A percentile compares a stretch with the other conserved stretches of the same genome.
Conservation (phyloP, 106 monocot genomes). For the Dactylorhiza incarnata region DNA sequence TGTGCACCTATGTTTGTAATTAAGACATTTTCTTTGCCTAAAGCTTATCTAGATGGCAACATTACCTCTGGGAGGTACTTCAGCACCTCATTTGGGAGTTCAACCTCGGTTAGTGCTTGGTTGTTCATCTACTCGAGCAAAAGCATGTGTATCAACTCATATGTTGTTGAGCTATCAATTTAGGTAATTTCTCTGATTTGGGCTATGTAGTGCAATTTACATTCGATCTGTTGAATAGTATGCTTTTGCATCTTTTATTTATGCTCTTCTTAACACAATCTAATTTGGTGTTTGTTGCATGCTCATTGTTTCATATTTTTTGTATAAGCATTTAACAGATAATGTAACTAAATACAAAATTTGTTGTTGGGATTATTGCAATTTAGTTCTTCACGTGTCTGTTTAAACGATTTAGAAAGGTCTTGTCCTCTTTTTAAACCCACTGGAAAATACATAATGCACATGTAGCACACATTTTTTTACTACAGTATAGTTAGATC, state of each 20-base stretch:
- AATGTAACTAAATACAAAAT: neutral
- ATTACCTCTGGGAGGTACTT: slow-evolving; percentile 1
- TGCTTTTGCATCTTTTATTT: neutral
- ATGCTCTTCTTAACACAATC: neutral
- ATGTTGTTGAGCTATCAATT: neutral
- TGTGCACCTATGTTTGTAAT: neutral
- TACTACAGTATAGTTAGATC: neutral
- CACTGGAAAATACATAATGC: neutral
- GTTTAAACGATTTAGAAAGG: neutral
- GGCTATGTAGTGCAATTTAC: neutral
- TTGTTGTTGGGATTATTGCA: neutral
- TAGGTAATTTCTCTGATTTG: neutral
- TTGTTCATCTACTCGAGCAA: slow-evolving; percentile 3
- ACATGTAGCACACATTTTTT: neutral
- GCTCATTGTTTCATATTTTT: neutral
- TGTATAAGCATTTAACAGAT: neutral
- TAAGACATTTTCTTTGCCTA: neutral
- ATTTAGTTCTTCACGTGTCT: neutral
- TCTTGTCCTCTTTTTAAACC: neutral
- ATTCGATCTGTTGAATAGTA: neutral
- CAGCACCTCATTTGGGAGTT: slow-evolving; percentile 5
- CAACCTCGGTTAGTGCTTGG: neutral
- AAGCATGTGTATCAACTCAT: neutral
- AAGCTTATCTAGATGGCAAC: slow-evolving; percentile 9
- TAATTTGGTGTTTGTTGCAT: neutral